Conservation (phyloP, 495 filamentous ascomycete genomes). For the Elasticomyces elasticus region DNA sequence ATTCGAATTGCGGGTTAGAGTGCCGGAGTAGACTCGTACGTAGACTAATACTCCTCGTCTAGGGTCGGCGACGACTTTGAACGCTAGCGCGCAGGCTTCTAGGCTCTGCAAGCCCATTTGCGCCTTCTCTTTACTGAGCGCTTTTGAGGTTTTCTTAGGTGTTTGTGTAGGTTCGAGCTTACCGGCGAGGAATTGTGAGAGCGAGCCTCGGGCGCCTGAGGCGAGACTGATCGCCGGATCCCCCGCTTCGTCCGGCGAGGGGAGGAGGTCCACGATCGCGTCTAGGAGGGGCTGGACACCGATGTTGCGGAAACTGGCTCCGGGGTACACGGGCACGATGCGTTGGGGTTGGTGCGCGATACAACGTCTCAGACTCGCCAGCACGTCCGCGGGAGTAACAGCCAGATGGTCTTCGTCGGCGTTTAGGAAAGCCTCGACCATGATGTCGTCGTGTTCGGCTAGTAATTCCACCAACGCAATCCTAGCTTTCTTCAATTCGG, state of each 20-base stretch:
- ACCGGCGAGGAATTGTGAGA: constrained; percentile 44
- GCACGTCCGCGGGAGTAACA: constrained; percentile 55
- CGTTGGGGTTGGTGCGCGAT: constrained; percentile 46
- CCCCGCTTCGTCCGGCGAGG: constrained; percentile 67
- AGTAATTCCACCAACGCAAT: constrained; percentile 69
- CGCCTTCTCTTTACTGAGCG: constrained; percentile 28
- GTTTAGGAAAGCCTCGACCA: constrained; percentile 77
- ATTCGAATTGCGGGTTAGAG: constrained; percentile 57
- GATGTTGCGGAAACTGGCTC: constrained; percentile 86
- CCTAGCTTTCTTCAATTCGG: constrained; percentile 69
- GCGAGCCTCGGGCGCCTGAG: constrained; percentile 36
- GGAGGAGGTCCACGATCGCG: constrained; percentile 74
- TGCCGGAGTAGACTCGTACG: constrained; percentile 82
- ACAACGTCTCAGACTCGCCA: constrained; percentile 61
- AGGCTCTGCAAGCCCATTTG: constrained; percentile 44
- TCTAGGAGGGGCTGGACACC: constrained; percentile 91
- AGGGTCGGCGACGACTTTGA: constrained; percentile 90
- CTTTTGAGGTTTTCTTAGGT: constrained; percentile 35
- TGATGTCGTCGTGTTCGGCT: constrained; percentile 73
- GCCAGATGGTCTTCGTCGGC: constrained; percentile 59
- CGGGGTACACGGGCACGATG: constrained; percentile 81
- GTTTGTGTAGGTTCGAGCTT: constrained; percentile 37
- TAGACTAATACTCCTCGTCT: constrained; percentile 83
- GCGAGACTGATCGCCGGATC: constrained; percentile 68
- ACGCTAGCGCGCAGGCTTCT: constrained; percentile 73